Base-by-base conservation (phyloP, 495 filamentous ascomycete genomes). In the Hyaloscypha variabilis region DNA sequence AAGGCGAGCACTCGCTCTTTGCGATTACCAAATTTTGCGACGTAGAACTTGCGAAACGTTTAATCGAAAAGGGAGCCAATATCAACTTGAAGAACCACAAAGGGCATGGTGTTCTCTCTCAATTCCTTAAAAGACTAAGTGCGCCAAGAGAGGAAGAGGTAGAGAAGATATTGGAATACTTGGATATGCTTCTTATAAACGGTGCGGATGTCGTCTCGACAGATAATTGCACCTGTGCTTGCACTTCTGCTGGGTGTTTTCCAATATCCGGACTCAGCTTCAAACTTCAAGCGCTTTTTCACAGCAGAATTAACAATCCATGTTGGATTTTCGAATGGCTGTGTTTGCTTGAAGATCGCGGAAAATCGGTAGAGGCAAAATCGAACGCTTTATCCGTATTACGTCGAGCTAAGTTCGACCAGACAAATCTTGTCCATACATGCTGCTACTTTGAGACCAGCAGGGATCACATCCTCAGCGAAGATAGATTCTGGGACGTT, bases 1-100 rank as follows among this genome's bases (percentile, higher is more conserved):
- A 19, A 49, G 58, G 58, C 23, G 58, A 60, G 39, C 58, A 60
- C 58, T 50, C 58, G 19, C 58, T 60, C 39, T 60, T 60, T 50
- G 34, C 58, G 28, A 14, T 60, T 50, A 30, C 34, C 13, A 60
- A 60, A 60, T 26, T 49, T 46, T 21, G 25, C 11, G 34, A 60
- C 50, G 1, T 23, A 17, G 21, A 60, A 50, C 58, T 60, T 49
- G 21, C 28, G 10, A n/a, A 29, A 14, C 24, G 34, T 50, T 49
- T 21, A 3, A 24, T 60, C 58, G 58, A 60, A n/a, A 60, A 60
- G 6, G 58, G 58, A 6, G 36, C 36, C 19, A 50, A 60, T 60
- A 46, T 50, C 58, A 60, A 49, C 23, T 23, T 60, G 3, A 60
- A 28, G 24, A 50, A 60, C 28, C 39, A 50, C 8, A 60, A 60